Conservation (phyloP, 495 filamentous ascomycete species). For the Podospora sp. region DNA sequence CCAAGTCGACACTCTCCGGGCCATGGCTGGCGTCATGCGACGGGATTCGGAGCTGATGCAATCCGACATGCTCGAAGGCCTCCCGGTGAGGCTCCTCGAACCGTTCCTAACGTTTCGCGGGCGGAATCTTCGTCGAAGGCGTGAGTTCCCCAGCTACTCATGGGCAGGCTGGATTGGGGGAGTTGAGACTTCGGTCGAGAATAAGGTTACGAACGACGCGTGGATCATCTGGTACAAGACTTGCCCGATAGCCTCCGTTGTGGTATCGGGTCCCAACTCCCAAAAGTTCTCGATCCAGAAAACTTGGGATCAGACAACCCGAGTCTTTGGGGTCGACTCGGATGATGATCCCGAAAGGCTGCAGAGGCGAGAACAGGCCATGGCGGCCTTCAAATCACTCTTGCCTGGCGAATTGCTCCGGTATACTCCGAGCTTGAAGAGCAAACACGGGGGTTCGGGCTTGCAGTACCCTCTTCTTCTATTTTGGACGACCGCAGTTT, state of each 20-base stretch:
- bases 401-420: no score
- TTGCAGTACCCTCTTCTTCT: not conserved
- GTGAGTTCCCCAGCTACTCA: conserved; percentile 1
- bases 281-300: no score
- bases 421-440: not conserved
- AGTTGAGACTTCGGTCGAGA: not conserved
- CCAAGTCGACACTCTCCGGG: conserved; percentile 2
- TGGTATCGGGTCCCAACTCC: no score
- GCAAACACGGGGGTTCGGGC: not conserved
- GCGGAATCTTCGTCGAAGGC: not conserved
- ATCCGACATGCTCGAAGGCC: not conserved
- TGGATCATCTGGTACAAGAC: not conserved
- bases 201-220: not conserved
- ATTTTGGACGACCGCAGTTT: not conserved
- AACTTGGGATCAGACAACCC: no score
- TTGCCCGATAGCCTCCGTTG: no score
- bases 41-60: not conserved
- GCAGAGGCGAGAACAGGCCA: no score
- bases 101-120: not conserved
- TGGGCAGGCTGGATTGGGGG: conserved; percentile 7
- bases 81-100: not conserved
- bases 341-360: no score
- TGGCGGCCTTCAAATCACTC: no score
- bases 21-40: conserved; percentile 1
- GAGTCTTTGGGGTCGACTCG: no score